A percentile compares a stretch with the other conserved stretches of the same genome.
Evolutionary conservation across 768 basidiomycete species (phyloP).

Genomic region (Boletus pseudo-olivaceus): DNA sequence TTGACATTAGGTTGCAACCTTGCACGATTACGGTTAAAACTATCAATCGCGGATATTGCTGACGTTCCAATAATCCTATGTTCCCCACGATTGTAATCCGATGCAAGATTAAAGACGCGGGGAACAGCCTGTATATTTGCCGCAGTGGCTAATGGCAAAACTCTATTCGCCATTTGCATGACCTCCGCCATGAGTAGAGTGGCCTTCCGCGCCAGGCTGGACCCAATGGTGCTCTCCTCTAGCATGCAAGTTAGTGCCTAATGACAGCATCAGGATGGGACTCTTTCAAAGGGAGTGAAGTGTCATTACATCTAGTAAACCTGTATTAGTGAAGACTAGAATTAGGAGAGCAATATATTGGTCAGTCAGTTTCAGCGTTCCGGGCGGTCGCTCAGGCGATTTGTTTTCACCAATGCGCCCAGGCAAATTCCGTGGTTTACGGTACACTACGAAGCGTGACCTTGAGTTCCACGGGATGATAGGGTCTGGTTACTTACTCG

Average conservation of each 20-base stretch:
- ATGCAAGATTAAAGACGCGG: constrained; percentile 78
- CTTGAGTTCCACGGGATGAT: neutral
- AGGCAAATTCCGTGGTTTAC: constrained; percentile 44
- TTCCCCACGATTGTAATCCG: constrained; percentile 72
- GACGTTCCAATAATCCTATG: constrained; percentile 81
- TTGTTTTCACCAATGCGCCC: constrained; percentile 34
- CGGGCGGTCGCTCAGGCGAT: constrained; percentile 44
- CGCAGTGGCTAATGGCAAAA: constrained; percentile 78
- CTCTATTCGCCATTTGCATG: constrained; percentile 81
- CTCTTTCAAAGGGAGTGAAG: neutral
- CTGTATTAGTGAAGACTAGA: constrained; percentile 80
- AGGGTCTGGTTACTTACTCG: constrained; percentile 51
- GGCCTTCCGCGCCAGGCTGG: constrained; percentile 81
- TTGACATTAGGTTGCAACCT: constrained; percentile 62
- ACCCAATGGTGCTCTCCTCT: constrained; percentile 71
- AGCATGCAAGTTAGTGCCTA: constrained; percentile 85
- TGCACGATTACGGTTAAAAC: constrained; percentile 85
- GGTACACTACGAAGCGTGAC: constrained; percentile 53
- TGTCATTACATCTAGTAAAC: constrained; percentile 74
- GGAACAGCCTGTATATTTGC: constrained; percentile 87
- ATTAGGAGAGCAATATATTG: constrained; percentile 89
- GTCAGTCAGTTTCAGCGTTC: constrained; percentile 78
- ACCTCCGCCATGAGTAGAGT: constrained; percentile 90
- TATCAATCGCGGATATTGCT: constrained; percentile 84
- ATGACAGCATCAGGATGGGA: constrained; percentile 1